Conservation (phyloP, 305 asterid species). For the Striga hermonthica region DNA sequence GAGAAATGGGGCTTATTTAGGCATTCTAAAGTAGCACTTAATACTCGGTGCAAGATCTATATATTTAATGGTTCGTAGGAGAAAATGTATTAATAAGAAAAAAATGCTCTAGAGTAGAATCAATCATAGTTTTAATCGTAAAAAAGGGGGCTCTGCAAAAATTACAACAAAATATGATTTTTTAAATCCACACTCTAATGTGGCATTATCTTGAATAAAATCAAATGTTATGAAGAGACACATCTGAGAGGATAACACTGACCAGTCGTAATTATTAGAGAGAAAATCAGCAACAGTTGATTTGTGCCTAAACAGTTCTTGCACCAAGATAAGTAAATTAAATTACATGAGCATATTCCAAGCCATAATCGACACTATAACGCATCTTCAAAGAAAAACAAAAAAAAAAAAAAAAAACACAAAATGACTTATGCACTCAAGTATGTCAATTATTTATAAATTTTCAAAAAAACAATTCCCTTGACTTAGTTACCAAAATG, state of each 20-base stretch:
- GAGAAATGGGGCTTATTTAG: slow-evolving; percentile 23
- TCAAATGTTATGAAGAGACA: background rate
- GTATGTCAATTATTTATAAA: too few relatives aligned
- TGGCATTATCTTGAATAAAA: background rate
- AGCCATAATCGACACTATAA: background rate
- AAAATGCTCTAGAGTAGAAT: background rate
- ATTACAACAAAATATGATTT: background rate
- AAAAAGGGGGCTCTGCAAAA: slow-evolving; percentile 1
- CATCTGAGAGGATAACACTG: slow-evolving; percentile 28
- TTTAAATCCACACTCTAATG: background rate
- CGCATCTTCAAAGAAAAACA: slow-evolving; percentile 1
- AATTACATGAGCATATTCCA: slow-evolving; percentile 20
- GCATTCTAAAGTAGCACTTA: background rate
- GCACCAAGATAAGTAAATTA: slow-evolving; percentile 29
- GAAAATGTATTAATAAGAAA: background rate
- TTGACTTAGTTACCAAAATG: too few relatives aligned
- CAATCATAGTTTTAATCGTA: background rate
- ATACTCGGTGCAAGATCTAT: background rate
- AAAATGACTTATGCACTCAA: background rate
- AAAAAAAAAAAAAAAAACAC: background rate
- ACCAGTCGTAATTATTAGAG: slow-evolving; percentile 78
- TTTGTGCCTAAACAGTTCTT: slow-evolving; percentile 89
- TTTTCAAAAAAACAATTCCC: too few relatives aligned
- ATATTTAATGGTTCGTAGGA: background rate
- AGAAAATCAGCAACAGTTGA: slow-evolving; percentile 86